Conservation (phyloP, 352 stramenopile genomes). For the Globisporangium radiosum region DNA sequence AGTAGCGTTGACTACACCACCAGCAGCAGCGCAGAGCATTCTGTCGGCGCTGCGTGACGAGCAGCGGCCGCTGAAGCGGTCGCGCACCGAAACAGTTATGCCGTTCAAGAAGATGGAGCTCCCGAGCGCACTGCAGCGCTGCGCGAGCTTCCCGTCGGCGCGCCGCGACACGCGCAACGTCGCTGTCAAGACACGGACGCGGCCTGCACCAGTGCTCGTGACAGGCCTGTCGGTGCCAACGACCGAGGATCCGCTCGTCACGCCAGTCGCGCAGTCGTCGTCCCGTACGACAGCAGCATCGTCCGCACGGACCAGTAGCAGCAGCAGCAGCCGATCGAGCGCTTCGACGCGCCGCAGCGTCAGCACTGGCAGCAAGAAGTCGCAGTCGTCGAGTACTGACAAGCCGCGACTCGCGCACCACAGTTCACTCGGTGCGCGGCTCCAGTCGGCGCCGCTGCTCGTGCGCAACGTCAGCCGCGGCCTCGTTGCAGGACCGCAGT, state of each 20-base stretch:
- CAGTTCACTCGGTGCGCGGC: slow-evolving; percentile 2
- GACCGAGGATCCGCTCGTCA: too few relatives aligned
- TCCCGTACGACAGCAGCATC: neutral
- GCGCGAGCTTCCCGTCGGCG: slow-evolving; percentile 13
- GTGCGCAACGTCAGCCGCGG: slow-evolving; percentile 24
- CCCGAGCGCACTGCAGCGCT: slow-evolving; percentile 7
- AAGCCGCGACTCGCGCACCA: slow-evolving; percentile 11
- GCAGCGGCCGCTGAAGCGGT: slow-evolving; percentile 33
- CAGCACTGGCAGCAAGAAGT: neutral
- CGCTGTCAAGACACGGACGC: too few relatives aligned
- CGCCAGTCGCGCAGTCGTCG: neutral
- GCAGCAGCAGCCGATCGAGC: neutral
- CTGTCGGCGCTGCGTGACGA: slow-evolving; percentile 60
- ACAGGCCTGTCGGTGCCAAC: too few relatives aligned
- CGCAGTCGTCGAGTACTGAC: neutral
- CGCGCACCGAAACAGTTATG: slow-evolving; percentile 19
- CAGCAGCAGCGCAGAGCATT: slow-evolving; percentile 32
- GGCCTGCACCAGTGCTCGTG: too few relatives aligned
- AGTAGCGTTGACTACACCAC: slow-evolving; percentile 1
- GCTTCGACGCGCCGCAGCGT: slow-evolving; percentile 4
- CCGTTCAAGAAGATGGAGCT: slow-evolving; percentile 45
- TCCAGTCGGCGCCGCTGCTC: slow-evolving; percentile 19
- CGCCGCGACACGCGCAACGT: neutral
- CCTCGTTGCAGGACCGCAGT: slow-evolving; percentile 15
- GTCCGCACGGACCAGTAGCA: neutral